Base-by-base conservation (phyloP, 169 alveolate species). In the Eimeria tenella region DNA sequence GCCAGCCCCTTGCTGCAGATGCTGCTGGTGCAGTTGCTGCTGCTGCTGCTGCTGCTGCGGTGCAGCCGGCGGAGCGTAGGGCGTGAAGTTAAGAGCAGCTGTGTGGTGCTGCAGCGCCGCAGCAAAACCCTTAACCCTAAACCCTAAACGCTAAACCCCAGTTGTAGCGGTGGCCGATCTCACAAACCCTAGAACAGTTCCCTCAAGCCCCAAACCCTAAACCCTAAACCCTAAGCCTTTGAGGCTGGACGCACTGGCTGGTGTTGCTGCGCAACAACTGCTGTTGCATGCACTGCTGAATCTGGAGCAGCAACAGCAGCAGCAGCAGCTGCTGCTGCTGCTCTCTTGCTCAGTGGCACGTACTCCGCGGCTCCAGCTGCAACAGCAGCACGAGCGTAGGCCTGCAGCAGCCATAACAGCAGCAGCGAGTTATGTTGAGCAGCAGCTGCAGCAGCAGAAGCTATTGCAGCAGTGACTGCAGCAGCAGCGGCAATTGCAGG, bases 281-380 rank as follows among this genome's bases (percentile, higher is more conserved):
- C 52, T 50, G 52, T 65, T 15, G 84, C 7, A 17, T 31, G 31
- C 19, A 23, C 60, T 8, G 84, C 23, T 11, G 11, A 49, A 53
- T 13, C 84, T 49, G 84, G 84, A 13, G 84, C 15, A 49, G 83
- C 56, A 8, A 56, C 83, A 73, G 83, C 83, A 73, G 55, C 83
- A 73, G 56, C 83, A 31, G 83, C 21, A 50, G 13, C 87, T 19
- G 87, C 87, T 77, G 63, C 87, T 49, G 87, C 87, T 77, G 87
- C 87, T 21, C 83, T 49, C 83, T 73, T 21, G 56, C 68, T 53
- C 70, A 13, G 70, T 25, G 87, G 87, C 13, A 77, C n/a, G 87
- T 77, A 77, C 23, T 5, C 87, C n/a, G 87, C 87, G 1, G 70
- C 87, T 50, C 87, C 87, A 5, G 63, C 68, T 49, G 87, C 87